A percentile compares a stretch with the other conserved stretches of the same genome.
phyloP scores from a whole-genome alignment of 2,329 filamentous ascomycete species.

The Exophiala lecanii-corni region DNA sequence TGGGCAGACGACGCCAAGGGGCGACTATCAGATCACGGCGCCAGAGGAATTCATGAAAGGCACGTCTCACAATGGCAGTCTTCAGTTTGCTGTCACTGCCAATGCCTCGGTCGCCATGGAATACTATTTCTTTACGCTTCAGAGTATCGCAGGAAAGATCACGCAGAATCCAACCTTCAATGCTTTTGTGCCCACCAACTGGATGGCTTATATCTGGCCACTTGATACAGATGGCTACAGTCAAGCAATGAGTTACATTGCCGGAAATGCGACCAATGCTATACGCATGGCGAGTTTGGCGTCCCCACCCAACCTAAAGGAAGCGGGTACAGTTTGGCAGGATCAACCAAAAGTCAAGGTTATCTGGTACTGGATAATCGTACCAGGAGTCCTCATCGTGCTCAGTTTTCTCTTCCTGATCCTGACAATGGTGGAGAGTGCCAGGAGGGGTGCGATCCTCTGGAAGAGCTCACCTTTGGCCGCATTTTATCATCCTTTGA shows the following conservation, averaged over 20 bases:
- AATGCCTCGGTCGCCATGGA: conserved; percentile 1
- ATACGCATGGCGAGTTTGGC: not conserved
- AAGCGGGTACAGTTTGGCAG: not conserved
- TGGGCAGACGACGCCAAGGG: not conserved
- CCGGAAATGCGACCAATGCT: not conserved
- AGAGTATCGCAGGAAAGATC: too few species aligned
- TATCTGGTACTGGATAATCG: not conserved
- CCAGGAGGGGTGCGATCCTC: not conserved
- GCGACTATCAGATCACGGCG: not conserved
- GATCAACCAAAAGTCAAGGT: not conserved
- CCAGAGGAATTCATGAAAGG: not conserved
- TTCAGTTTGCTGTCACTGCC: conserved; percentile 1
- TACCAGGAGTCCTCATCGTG: not conserved
- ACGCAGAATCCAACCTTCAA: too few species aligned
- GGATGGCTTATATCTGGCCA: too few species aligned
- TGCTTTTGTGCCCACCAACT: too few species aligned
- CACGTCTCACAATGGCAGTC: not conserved
- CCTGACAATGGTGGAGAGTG: not conserved
- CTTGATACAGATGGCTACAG: not conserved
- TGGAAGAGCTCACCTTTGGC: not conserved
- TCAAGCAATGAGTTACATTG: conserved; percentile 3
- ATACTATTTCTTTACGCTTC: conserved; percentile 4
- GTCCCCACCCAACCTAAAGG: too few species aligned
- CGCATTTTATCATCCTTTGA: conserved; percentile 49
- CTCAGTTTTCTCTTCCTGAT: not conserved